Percentiles rank a stretch among this genome's conserved stretches.
Conservation (phyloP, 1,139 yeast genomes). For the Saccharomyces hybrid region DNA sequence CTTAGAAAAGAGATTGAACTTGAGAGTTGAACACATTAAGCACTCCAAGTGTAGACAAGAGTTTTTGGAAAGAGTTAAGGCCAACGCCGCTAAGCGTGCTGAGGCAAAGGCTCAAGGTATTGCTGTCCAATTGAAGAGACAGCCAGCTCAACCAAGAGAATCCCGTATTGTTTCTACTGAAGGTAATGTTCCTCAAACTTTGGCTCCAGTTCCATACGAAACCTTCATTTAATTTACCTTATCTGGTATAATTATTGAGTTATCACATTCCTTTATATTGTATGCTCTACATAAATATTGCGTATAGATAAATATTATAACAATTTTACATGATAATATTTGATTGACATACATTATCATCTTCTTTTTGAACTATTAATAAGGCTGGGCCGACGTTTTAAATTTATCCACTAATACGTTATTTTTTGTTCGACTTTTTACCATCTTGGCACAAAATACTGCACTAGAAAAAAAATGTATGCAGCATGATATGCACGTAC, state of each 20-base stretch:
- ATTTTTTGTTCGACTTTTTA: not conserved
- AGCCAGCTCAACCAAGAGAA: constrained; percentile 96
- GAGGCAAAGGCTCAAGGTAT: constrained; percentile 96
- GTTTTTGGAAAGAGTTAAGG: constrained; percentile 96
- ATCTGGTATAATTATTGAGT: not conserved
- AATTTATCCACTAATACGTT: no score
- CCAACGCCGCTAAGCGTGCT: constrained; percentile 85
- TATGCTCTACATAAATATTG: not conserved
- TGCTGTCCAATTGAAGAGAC: constrained; percentile 91
- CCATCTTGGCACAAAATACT: no score
- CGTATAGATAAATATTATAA: not conserved
- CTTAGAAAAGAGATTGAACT: constrained; percentile 96
- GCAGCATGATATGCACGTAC: not conserved
- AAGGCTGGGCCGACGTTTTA: no score
- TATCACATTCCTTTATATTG: not conserved
- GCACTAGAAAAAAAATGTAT: not conserved
- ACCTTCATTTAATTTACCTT: constrained; percentile 73
- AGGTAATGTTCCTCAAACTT: constrained; percentile 84
- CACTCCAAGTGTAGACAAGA: constrained; percentile 99
- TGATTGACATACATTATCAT: not conserved
- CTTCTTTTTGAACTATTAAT: no score
- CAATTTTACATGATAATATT: not conserved
- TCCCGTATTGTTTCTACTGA: constrained; percentile 73
- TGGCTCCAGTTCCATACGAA: constrained; percentile 99
- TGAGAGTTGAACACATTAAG: constrained; percentile 97